Conservation (phyloP, 2,329 filamentous ascomycete genomes). For the Colletotrichum chrysophilum region DNA sequence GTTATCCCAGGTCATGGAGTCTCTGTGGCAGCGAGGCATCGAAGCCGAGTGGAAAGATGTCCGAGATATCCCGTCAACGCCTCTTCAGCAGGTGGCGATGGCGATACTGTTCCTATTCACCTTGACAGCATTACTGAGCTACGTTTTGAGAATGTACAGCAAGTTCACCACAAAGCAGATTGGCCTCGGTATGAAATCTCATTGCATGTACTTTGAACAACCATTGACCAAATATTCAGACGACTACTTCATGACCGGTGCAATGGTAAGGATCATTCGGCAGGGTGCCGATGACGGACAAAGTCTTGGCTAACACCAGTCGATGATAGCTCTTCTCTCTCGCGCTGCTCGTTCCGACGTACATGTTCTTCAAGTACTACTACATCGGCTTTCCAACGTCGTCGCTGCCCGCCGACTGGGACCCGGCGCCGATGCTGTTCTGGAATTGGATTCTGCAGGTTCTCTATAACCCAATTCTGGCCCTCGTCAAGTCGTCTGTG, state of each 20-base stretch:
- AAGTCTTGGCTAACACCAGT: neutral
- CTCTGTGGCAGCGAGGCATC: neutral
- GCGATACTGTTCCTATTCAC: constrained; percentile 38
- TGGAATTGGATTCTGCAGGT: constrained; percentile 30
- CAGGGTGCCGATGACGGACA: neutral
- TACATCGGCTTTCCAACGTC: constrained; percentile 4
- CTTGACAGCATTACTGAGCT: constrained; percentile 25
- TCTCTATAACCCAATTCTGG: constrained; percentile 51
- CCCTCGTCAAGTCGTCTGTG: constrained; percentile 39
- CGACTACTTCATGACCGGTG: constrained; percentile 9
- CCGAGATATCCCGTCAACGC: constrained; percentile 33
- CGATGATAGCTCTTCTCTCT: neutral
- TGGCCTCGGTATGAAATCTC: neutral
- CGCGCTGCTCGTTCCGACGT: neutral
- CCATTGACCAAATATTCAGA: neutral
- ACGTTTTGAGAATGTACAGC: constrained; percentile 29
- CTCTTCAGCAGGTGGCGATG: constrained; percentile 33
- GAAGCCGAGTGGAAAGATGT: constrained; percentile 23
- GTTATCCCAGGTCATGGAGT: neutral
- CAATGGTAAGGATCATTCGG: neutral
- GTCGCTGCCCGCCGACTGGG: neutral
- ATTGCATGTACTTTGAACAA: neutral
- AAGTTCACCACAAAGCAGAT: neutral
- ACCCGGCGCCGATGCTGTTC: constrained; percentile 1
- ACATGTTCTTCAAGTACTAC: constrained; percentile 15